Evolutionary conservation across 2,329 filamentous ascomycete species (phyloP).

Genomic region (Curvularia spicifera): DNA sequence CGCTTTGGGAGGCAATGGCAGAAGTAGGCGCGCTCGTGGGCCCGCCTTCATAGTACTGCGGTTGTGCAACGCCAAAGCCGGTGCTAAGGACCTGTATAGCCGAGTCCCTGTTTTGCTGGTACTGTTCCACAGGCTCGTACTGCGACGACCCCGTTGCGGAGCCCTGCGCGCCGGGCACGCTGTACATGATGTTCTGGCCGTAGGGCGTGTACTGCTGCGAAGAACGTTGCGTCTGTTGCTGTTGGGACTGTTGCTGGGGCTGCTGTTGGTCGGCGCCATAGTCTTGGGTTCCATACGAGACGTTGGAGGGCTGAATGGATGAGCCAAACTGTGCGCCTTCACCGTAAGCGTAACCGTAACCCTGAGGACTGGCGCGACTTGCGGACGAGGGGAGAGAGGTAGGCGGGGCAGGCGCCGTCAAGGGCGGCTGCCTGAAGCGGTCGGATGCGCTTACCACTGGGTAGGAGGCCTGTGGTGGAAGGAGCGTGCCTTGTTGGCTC

Average conservation of each 20-base stretch:
- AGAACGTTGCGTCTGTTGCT: conserved; percentile 65
- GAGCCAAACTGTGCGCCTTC: conserved; percentile 63
- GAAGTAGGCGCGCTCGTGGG: conserved; percentile 67
- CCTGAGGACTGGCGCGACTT: conserved; percentile 49
- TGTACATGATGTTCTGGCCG: conserved; percentile 77
- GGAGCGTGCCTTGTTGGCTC: conserved; percentile 56
- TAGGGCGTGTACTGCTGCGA: conserved; percentile 59
- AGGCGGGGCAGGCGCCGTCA: conserved; percentile 52
- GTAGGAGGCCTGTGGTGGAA: conserved; percentile 52
- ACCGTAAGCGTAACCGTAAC: conserved; percentile 60
- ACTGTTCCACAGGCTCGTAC: conserved; percentile 79
- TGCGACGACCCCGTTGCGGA: conserved; percentile 60
- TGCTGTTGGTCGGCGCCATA: conserved; percentile 66
- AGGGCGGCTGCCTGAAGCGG: conserved; percentile 56
- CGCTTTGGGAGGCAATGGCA: conserved; percentile 63
- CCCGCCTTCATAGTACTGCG: conserved; percentile 66
- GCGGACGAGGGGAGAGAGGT: conserved; percentile 50
- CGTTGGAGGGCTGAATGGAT: conserved; percentile 55
- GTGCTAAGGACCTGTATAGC: conserved; percentile 76
- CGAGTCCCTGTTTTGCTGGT: conserved; percentile 71
- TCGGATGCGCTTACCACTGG: conserved; percentile 55
- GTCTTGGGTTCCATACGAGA: conserved; percentile 69
- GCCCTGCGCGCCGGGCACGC: conserved; percentile 59
- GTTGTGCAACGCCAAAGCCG: conserved; percentile 71
- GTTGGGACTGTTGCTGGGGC: conserved; percentile 58